phyloP scores from a whole-genome alignment of 2,329 filamentous ascomycete genomes.

The Shiraia sp. region DNA sequence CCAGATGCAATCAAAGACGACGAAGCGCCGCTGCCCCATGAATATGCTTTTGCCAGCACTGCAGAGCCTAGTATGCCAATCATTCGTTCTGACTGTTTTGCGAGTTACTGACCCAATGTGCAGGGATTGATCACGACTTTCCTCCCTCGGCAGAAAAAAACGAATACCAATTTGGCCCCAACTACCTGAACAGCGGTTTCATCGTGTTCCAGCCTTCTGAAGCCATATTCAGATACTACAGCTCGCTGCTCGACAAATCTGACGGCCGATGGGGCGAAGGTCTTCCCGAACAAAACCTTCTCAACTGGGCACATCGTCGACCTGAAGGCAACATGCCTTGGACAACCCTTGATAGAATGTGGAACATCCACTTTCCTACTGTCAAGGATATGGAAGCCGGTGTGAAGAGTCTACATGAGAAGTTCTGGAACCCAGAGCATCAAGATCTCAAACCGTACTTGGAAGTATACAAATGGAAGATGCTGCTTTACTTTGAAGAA shows the following conservation, averaged over 20 bases:
- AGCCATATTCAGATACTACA: constrained; percentile 31
- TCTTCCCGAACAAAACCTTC: constrained; percentile 37
- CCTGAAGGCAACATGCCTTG: constrained; percentile 41
- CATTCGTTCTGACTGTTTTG: constrained; percentile 23
- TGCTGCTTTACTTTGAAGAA: constrained; percentile 39
- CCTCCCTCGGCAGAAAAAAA: constrained; percentile 5
- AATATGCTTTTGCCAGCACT: constrained; percentile 29
- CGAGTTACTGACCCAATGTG: constrained; percentile 32
- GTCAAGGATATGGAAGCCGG: constrained; percentile 36
- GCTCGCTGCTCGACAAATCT: constrained; percentile 21
- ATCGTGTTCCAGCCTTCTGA: constrained; percentile 33
- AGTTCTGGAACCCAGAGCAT: constrained; percentile 36
- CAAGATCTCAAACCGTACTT: constrained; percentile 27
- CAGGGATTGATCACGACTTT: constrained; percentile 21
- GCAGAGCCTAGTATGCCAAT: background rate
- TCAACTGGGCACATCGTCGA: constrained; percentile 40
- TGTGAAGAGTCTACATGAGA: constrained; percentile 39
- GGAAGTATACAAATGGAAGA: constrained; percentile 35
- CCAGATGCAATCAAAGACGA: constrained; percentile 13
- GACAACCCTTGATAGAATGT: constrained; percentile 30
- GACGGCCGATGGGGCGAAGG: constrained; percentile 26
- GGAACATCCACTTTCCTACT: constrained; percentile 41
- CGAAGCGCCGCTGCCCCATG: constrained; percentile 16
- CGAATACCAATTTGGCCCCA: constrained; percentile 10
- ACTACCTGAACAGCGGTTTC: constrained; percentile 40